Evolutionary conservation across 2,329 filamentous ascomycete genomes (phyloP), one percentile per base, ranked within the genome.

Genomic region (Pseudopyricularia javanii): DNA sequence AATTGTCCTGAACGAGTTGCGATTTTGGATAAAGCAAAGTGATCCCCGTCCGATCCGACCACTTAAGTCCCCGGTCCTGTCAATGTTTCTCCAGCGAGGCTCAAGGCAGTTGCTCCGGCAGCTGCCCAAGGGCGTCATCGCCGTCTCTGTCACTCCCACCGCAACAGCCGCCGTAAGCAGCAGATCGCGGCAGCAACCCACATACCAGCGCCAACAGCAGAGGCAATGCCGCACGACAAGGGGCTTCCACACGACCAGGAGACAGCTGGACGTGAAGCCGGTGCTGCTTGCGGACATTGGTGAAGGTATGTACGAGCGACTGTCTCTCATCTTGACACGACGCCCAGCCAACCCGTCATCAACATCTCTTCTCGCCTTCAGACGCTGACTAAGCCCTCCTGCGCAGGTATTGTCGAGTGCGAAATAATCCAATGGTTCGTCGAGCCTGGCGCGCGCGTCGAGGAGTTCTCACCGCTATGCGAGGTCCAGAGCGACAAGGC

Each of bases 341-440:
- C 22, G 11, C 6, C 14, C 4, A 24, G 20, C 11, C n/a, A 20
- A 34, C 17, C 30, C n/a, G 7, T 5, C 1, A 33, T 17, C 17
- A 12, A 17, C 17, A 43, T 15, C 8, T 9, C 11, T 17, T 22
- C 3, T 56, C 57, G 53, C 37, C 58, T 60, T 35, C n/a, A 12
- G 14, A 45, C 9, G 40, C 40, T 45, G 40, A 45, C 22, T 15
- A 4, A 20, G n/a, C 9, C 37, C n/a, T 22, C 37, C 11, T 43
- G 6, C n/a, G 43, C 61, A 93, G 93, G 93, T 53, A 98, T 97
- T 63, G 91, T 93, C 65, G 93, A 98, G 72, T 95, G 93, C 64
- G 93, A 98, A 70, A 88, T 98, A 63, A 97, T 97, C 63, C 93
- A 98, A 74, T 98, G 93, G 93, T 98, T 97, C 67, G 91, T 98